Evolutionary conservation across 106 monocot genomes (phyloP).

Genomic region (Dendrobium nobile): DNA sequence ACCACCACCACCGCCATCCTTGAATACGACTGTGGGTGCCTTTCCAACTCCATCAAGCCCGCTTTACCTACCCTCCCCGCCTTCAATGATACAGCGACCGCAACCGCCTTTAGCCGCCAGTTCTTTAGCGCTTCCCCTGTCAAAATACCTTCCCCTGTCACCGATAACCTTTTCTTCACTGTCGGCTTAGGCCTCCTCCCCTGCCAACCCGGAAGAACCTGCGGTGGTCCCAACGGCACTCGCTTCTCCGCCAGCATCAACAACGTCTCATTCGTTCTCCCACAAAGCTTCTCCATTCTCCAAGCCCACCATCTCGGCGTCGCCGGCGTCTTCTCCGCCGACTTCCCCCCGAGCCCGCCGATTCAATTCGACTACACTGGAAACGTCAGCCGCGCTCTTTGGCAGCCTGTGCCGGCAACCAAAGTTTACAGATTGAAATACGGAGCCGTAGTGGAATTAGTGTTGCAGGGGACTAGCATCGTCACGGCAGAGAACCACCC

Average conservation of each 20-base stretch:
- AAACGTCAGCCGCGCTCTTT: slow-evolving; percentile 32
- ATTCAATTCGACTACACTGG: slow-evolving; percentile 50
- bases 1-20: slow-evolving; percentile 73
- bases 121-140: slow-evolving; percentile 26
- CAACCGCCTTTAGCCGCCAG: slow-evolving; percentile 23
- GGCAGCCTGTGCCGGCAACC: slow-evolving; percentile 35
- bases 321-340: slow-evolving; percentile 37
- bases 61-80: slow-evolving; percentile 32
- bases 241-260: slow-evolving; percentile 51
- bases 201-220: slow-evolving; percentile 23
- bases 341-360: slow-evolving; percentile 44
- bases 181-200: slow-evolving; percentile 45
- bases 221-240: slow-evolving; percentile 33
- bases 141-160: slow-evolving; percentile 25
- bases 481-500: slow-evolving; percentile 55
- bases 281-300: slow-evolving; percentile 27
- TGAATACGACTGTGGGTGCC: slow-evolving; percentile 41
- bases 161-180: slow-evolving; percentile 51
- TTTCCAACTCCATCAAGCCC: not conserved
- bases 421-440: slow-evolving; percentile 42
- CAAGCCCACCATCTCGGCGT: slow-evolving; percentile 33
- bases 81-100: slow-evolving; percentile 46
- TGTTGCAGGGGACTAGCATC: slow-evolving; percentile 56
- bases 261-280: slow-evolving; percentile 47
- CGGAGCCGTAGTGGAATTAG: slow-evolving; percentile 42